phyloP scores from a whole-genome alignment of 225 moss, liverwort and hornwort species.

The Neckera pumila region DNA sequence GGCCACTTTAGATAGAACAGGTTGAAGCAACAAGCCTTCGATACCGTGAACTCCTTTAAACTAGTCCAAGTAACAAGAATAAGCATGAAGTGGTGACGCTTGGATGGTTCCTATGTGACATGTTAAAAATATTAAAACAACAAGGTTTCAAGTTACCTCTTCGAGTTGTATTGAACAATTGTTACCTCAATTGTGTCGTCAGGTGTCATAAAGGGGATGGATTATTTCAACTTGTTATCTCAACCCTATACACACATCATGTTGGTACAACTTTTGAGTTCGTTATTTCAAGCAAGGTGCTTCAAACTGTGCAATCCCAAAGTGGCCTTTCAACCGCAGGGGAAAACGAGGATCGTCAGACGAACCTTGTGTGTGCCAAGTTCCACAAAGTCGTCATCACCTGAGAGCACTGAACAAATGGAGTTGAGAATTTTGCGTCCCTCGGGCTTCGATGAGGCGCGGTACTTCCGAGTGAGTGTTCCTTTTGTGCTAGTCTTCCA shows the following conservation, averaged over 20 bases:
- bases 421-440: conserved; percentile 68
- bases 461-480: conserved; percentile 72
- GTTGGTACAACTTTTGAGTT: background rate
- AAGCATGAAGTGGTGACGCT: background rate
- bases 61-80: background rate
- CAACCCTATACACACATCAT: background rate
- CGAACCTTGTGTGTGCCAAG: conserved; percentile 80
- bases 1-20: background rate
- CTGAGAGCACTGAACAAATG: conserved; percentile 76
- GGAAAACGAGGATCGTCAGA: background rate
- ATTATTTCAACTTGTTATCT: background rate
- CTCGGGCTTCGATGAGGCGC: conserved; percentile 73
- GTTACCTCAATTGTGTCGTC: background rate
- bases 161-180: background rate
- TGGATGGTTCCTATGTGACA: background rate
- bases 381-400: conserved; percentile 89
- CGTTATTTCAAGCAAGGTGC: background rate
- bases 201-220: background rate
- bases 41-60: background rate
- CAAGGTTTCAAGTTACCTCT: background rate
- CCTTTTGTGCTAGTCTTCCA: conserved; percentile 95
- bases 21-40: background rate
- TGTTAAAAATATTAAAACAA: background rate
- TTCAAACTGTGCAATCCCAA: background rate
- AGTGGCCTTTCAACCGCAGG: background rate